phyloP scores from a whole-genome alignment of 331 rosid genomes.

The Erythrophleum ivorense region DNA sequence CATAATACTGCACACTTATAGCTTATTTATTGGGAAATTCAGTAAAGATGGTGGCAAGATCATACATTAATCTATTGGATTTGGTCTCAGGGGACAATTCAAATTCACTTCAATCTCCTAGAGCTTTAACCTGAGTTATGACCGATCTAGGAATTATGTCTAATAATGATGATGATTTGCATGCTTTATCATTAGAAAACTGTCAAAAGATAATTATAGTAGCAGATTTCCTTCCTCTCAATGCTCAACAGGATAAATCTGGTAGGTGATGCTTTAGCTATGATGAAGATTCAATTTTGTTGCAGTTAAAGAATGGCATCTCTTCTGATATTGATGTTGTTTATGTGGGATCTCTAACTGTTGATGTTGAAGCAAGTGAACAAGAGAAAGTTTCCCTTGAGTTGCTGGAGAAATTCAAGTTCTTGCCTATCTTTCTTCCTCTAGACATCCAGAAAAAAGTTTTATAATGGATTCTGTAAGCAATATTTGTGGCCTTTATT shows the following conservation, averaged over 20 bases:
- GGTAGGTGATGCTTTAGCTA: slow-evolving; percentile 71
- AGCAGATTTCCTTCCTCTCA: slow-evolving; percentile 72
- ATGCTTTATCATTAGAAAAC: slow-evolving; percentile 40
- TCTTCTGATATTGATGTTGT: slow-evolving; percentile 58
- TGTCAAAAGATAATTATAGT: slow-evolving; percentile 61
- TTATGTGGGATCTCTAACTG: slow-evolving; percentile 70
- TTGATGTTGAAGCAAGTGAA: slow-evolving; percentile 60
- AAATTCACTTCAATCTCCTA: slow-evolving; percentile 62
- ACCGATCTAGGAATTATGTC: slow-evolving; percentile 56
- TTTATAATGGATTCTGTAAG: slow-evolving; percentile 82
- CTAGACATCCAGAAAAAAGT: slow-evolving; percentile 54
- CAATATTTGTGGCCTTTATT: slow-evolving; percentile 82
- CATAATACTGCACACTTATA: background rate
- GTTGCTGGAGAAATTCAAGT: slow-evolving; percentile 69
- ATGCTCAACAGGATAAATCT: slow-evolving; percentile 63
- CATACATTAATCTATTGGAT: slow-evolving; percentile 65
- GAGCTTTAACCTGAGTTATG: slow-evolving; percentile 60
- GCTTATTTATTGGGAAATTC: slow-evolving; percentile 22
- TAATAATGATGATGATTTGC: slow-evolving; percentile 43
- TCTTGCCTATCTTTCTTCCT: slow-evolving; percentile 76
- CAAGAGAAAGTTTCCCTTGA: slow-evolving; percentile 66
- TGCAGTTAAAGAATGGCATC: slow-evolving; percentile 72
- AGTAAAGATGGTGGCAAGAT: slow-evolving; percentile 61
- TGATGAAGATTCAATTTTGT: slow-evolving; percentile 68
- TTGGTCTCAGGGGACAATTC: slow-evolving; percentile 65